Conservation (phyloP, 1,284 basidiomycete genomes). For the Malassezia furfur region DNA sequence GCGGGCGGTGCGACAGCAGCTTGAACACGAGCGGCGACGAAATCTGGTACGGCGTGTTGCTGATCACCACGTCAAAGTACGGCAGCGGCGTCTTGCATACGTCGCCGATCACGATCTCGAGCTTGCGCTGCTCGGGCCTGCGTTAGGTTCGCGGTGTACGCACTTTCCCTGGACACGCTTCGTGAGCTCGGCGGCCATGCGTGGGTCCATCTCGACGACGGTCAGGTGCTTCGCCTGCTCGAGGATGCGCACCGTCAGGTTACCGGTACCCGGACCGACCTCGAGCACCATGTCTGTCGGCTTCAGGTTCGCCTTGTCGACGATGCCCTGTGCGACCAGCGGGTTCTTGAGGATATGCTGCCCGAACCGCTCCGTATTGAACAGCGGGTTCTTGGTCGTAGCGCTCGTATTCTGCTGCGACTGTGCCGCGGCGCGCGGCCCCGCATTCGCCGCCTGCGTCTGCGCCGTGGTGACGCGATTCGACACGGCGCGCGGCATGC, state of each 20-base stretch:
- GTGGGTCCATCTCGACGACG: slow-evolving; percentile 95
- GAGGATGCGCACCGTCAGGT: slow-evolving; percentile 85
- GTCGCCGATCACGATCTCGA: slow-evolving; percentile 89
- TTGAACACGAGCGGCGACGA: slow-evolving; percentile 96
- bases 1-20: slow-evolving; percentile 85
- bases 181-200: slow-evolving; percentile 94
- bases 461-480: slow-evolving; percentile 69
- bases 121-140: slow-evolving; percentile 86
- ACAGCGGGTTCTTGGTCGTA: slow-evolving; percentile 47
- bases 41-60: slow-evolving; percentile 98
- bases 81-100: slow-evolving; percentile 94
- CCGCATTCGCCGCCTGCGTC: slow-evolving; percentile 55
- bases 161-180: slow-evolving; percentile 97
- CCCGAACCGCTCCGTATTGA: slow-evolving; percentile 81
- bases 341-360: slow-evolving; percentile 97
- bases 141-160: slow-evolving; percentile 51
- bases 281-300: slow-evolving; percentile 93
- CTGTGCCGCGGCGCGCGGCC: slow-evolving; percentile 42
- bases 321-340: slow-evolving; percentile 63
- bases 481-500: slow-evolving; percentile 83
- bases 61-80: slow-evolving; percentile 98
- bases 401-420: slow-evolving; percentile 30
- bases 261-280: slow-evolving; percentile 96
- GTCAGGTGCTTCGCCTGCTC: slow-evolving; percentile 86
- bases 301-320: slow-evolving; percentile 72